A percentile compares a stretch with the other conserved stretches of the same genome.
These are phyloP conservation scores for Eucalyptus cloeziana DNA, from an alignment of 345 rosid species.

Conservation along the genomic window DNA sequence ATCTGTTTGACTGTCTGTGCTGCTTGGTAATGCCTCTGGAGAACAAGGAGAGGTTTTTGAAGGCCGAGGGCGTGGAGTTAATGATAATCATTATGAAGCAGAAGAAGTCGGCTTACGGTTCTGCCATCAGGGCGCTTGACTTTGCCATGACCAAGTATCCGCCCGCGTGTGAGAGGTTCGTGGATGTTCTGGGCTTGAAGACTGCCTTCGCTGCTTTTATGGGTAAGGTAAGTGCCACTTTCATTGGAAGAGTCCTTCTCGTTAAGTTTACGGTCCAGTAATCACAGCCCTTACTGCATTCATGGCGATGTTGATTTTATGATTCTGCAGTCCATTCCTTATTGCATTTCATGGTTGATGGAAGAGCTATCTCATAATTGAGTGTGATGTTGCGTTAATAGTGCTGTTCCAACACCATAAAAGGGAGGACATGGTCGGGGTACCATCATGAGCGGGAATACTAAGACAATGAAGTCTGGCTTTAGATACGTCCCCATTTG, in stretches of 20 bases:
- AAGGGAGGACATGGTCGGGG: neutral
- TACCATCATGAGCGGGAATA: neutral
- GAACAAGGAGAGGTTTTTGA: conserved; percentile 95
- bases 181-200: conserved; percentile 91
- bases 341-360: neutral
- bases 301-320: neutral
- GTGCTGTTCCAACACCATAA: neutral
- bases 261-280: neutral
- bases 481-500: neutral
- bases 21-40: conserved; percentile 95
- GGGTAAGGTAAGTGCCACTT: conserved; percentile 90
- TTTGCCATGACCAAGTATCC: conserved; percentile 96
- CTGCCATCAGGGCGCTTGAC: conserved; percentile 88
- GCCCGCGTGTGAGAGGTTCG: conserved; percentile 93
- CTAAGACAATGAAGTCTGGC: neutral
- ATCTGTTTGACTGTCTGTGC: conserved; percentile 77
- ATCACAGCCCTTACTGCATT: neutral
- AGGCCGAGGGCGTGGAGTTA: conserved; percentile 95
- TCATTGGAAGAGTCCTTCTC: neutral
- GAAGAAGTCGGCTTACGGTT: conserved; percentile 90
- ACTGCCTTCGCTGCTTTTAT: conserved; percentile 96
- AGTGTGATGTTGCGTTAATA: neutral
- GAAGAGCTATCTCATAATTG: neutral
- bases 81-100: conserved; percentile 98
- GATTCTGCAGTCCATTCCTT: neutral